These are phyloP conservation scores for Prunella vulgaris DNA, from an alignment of 257 asterid species.

Conservation along the genomic window DNA sequence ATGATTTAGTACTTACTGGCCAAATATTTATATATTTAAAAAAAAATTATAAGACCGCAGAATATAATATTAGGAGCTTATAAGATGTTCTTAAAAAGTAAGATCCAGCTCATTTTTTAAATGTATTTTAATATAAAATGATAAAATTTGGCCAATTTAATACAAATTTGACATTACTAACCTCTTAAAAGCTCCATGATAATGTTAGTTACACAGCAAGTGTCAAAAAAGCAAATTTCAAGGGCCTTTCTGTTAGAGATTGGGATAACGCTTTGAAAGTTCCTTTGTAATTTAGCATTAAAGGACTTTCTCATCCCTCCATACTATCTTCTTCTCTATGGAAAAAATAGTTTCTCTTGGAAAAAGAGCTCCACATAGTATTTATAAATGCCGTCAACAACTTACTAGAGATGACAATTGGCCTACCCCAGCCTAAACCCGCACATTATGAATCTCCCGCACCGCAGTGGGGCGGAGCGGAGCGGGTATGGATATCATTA, in stretches of 20 bases:
- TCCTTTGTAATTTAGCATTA: not conserved
- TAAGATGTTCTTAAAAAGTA: not conserved
- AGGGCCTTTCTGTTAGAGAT: not conserved
- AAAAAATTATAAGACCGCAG: not conserved
- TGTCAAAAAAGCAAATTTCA: not conserved
- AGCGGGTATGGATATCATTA: too few relatives aligned
- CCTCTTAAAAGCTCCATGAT: not conserved
- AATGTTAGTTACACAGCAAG: not conserved
- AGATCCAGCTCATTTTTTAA: not conserved
- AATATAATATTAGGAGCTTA: not conserved
- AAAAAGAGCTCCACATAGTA: not conserved
- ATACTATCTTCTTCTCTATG: not conserved
- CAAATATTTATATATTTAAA: not conserved
- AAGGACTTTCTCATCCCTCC: not conserved
- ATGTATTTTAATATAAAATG: not conserved
- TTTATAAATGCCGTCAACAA: not conserved
- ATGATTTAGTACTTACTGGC: not conserved
- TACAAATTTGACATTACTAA: not conserved
- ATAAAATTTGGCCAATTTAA: not conserved
- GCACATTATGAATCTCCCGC: too few relatives aligned
- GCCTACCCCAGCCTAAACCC: too few relatives aligned
- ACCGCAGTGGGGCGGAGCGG: too few relatives aligned
- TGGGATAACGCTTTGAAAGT: not conserved
- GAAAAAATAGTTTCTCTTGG: not conserved
- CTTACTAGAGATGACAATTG: too few relatives aligned